Base-by-base conservation (phyloP, 371 early-diverging fungal genomes). In the Mucor mucedo region DNA sequence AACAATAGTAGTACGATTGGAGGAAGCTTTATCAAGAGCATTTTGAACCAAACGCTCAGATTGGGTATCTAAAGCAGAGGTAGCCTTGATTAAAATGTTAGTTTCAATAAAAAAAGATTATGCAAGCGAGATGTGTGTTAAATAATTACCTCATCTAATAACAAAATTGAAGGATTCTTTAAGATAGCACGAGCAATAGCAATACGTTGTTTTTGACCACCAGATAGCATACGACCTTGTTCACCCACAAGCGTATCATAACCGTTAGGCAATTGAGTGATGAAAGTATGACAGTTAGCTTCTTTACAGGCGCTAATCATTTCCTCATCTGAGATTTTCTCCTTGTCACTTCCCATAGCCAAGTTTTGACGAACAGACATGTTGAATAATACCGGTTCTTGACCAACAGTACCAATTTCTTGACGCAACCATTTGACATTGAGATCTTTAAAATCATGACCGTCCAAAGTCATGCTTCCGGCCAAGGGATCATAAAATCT, bases 151-250 rank as follows among this genome's bases (percentile, higher is more conserved):
- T 95, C 95, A 66, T 94, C 95, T 48, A 93, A 71, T 30, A 93
- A 75, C 5, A 93, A 73, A 58, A 84, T 77, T 62, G 77, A 62
- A 8, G 91, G 91, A 57, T 89, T 75, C 52, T 87, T 84, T 55
- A 91, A 62, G 27, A 92, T 81, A 14, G 92, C 91, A 16, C 93
- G 77, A 14, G 91, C 90, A 52, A 93, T 84, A 28, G 88, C 87
- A 63, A 93, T 76, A 28, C 94, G 76, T 69, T 97, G 96, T 64
- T 89, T 90, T 73, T 97, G 95, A 11, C 96, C 97, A 38, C 95
- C 96, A 39, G 90, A 89, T 10, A 97, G 74, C 53, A 84, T 78
- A 7, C 84, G 72, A 32, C 82, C 82, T 40, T 58, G 55, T 40
- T 78, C 75, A 39, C 71, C 73, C 3, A 93, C 87, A n/a, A n/a